These are phyloP conservation scores for Annulohypoxylon bovei DNA, from an alignment of 495 filamentous ascomycete species.

Conservation along the genomic window DNA sequence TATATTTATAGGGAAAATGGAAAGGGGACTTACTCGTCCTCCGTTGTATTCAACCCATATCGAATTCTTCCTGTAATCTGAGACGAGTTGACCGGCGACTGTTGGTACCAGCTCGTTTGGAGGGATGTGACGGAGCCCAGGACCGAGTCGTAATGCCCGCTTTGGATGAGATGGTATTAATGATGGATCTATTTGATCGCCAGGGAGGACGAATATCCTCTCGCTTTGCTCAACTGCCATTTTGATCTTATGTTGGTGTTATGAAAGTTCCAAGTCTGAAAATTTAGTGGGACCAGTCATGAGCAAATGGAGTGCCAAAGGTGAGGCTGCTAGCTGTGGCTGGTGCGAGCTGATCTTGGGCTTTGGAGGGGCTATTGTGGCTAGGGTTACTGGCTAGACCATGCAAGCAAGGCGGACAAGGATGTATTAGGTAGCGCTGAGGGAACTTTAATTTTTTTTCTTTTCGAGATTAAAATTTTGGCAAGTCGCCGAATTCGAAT, in stretches of 20 bases:
- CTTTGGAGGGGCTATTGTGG: conserved; percentile 44
- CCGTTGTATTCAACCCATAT: conserved; percentile 78
- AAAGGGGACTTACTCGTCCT: conserved; percentile 62
- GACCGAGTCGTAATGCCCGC: conserved; percentile 81
- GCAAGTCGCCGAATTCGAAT: conserved; percentile 13
- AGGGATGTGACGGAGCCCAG: conserved; percentile 79
- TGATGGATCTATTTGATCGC: conserved; percentile 73
- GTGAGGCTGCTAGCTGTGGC: conserved; percentile 18
- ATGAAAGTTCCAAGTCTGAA: conserved; percentile 9
- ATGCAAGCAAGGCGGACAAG: conserved; percentile 21
- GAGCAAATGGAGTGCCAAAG: conserved; percentile 10
- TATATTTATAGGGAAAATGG: background rate
- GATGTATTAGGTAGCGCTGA: conserved; percentile 8
- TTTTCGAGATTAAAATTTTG: conserved; percentile 38
- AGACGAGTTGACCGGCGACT: conserved; percentile 79
- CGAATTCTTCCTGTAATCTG: conserved; percentile 80
- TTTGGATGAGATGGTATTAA: conserved; percentile 72
- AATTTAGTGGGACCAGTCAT: conserved; percentile 22
- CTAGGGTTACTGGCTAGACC: too few species aligned
- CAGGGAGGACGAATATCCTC: conserved; percentile 74
- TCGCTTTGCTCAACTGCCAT: conserved; percentile 57
- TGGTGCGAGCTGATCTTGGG: background rate
- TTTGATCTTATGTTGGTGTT: conserved; percentile 19
- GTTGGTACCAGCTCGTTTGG: conserved; percentile 76
- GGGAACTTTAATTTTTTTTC: conserved; percentile 33